Conservation (phyloP, 2,329 filamentous ascomycete genomes). For the Aspergillus chevalieri region DNA sequence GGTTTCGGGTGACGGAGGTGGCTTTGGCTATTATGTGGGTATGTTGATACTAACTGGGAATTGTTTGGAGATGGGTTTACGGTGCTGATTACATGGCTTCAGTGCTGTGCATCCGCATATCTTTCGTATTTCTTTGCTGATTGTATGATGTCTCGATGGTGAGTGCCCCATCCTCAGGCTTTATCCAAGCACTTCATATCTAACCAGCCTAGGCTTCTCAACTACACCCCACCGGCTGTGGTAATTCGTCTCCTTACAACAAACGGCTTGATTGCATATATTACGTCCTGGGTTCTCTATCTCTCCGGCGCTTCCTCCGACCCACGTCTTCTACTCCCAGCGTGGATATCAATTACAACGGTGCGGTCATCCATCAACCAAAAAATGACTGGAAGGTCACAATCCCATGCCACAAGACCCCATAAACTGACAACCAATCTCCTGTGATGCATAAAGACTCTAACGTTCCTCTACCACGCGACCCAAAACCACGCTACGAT, state of each 20-base stretch:
- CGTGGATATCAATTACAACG: conserved; percentile 72
- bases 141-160: conserved; percentile 79
- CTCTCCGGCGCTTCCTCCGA: conserved; percentile 65
- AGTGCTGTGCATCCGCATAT: conserved; percentile 73
- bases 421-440: conserved; percentile 1
- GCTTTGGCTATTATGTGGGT: conserved; percentile 70
- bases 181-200: neutral
- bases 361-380: conserved; percentile 38
- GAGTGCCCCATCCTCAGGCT: conserved; percentile 19
- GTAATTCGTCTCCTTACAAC: conserved; percentile 72
- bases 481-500: conserved; percentile 75
- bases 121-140: conserved; percentile 79
- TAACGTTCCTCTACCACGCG: conserved; percentile 69
- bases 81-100: conserved; percentile 4
- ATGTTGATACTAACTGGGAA: conserved; percentile 26
- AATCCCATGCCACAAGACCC: neutral
- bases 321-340: conserved; percentile 64
- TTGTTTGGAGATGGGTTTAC: conserved; percentile 13
- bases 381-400: too few relatives aligned
- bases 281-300: conserved; percentile 66
- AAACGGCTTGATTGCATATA: conserved; percentile 67
- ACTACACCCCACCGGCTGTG: conserved; percentile 72
- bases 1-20: conserved; percentile 60
- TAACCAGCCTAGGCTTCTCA: conserved; percentile 58
- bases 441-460: conserved; percentile 43